Conservation (phyloP, 495 filamentous ascomycete species). For the Viridothelium virens region DNA sequence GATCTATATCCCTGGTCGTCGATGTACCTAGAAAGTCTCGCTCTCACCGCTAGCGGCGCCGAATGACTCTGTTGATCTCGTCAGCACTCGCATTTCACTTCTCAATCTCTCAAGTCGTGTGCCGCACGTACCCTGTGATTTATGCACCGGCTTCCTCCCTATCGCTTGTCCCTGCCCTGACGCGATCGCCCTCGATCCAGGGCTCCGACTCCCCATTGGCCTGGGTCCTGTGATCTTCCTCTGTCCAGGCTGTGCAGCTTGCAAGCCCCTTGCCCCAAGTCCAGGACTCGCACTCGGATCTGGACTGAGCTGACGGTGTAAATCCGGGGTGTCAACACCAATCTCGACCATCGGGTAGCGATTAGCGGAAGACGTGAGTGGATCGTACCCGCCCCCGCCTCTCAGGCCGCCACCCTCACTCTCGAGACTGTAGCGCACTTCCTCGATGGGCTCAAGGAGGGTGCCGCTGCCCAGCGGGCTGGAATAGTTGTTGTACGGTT, state of each 20-base stretch:
- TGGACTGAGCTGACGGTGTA: constrained; percentile 20
- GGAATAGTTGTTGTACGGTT: constrained; percentile 18
- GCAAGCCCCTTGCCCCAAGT: constrained; percentile 22
- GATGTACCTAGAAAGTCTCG: neutral
- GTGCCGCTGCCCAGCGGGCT: constrained; percentile 27
- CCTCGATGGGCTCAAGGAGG: constrained; percentile 34
- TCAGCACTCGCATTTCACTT: neutral
- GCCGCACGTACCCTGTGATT: neutral
- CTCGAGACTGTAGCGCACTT: constrained; percentile 35
- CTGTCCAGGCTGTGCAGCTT: constrained; percentile 19
- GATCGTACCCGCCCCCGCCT: constrained; percentile 2
- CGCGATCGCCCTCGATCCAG: constrained; percentile 14
- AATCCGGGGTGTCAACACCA: constrained; percentile 14
- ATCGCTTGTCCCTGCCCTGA: neutral
- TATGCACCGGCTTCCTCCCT: neutral
- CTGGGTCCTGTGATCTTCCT: constrained; percentile 37
- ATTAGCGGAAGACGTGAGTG: constrained; percentile 1
- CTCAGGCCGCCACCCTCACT: constrained; percentile 32
- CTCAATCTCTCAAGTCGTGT: neutral
- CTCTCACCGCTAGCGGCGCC: constrained; percentile 8
- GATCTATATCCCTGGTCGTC: neutral
- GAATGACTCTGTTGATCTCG: neutral
- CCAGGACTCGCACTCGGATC: constrained; percentile 21
- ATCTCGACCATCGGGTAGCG: constrained; percentile 10
- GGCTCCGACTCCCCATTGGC: constrained; percentile 34